Conservation (phyloP, 2,329 filamentous ascomycete species). For the Mariannaea sp. region DNA sequence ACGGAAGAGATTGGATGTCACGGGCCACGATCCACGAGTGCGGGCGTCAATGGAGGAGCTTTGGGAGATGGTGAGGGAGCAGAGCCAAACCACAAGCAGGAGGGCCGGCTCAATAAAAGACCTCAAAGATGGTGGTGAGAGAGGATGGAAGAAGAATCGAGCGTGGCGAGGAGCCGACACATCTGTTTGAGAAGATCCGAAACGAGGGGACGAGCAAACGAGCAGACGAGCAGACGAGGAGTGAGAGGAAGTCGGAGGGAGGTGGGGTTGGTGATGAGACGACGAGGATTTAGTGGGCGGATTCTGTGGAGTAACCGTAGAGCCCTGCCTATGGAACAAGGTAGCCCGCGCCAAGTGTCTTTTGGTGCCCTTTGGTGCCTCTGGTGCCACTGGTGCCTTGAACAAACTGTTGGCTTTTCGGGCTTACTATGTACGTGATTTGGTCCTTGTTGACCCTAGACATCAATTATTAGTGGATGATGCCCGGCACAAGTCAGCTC, state of each 20-base stretch:
- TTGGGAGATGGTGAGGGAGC: neutral
- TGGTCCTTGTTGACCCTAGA: neutral
- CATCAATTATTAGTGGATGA: neutral
- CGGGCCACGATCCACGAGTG: no score
- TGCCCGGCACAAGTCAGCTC: neutral
- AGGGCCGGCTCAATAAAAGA: neutral
- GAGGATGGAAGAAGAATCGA: conserved; percentile 16
- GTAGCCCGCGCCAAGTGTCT: no score
- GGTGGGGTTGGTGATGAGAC: neutral
- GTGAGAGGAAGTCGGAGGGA: conserved; percentile 4
- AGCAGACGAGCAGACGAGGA: conserved; percentile 12
- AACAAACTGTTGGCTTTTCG: no score
- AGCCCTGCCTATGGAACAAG: no score
- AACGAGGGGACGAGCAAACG: conserved; percentile 22
- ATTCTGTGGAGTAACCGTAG: conserved; percentile 9
- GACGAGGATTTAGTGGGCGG: conserved; percentile 12
- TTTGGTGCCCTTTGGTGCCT: no score
- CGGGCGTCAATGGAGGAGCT: neutral
- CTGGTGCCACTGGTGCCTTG: no score
- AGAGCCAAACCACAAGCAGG: neutral
- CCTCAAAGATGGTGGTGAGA: conserved; percentile 15
- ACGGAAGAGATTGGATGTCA: conserved; percentile 18
- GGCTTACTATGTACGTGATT: no score
- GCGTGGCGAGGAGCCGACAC: conserved; percentile 36
- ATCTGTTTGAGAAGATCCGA: conserved; percentile 31